phyloP scores from a whole-genome alignment of 2,329 filamentous ascomycete genomes.

The Colletotrichum eremochloae region DNA sequence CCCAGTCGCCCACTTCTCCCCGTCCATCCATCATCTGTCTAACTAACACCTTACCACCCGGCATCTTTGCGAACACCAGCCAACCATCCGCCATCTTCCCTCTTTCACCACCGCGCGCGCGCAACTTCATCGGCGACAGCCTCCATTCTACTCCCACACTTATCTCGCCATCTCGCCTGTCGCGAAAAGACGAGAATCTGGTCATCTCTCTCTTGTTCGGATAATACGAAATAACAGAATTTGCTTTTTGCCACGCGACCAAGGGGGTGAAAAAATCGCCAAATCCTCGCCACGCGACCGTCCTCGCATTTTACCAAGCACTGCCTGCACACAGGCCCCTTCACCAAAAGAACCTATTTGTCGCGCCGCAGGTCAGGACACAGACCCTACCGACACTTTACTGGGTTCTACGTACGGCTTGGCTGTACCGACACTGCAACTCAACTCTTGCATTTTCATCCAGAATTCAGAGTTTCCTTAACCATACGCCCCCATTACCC shows the following conservation, averaged over 20 bases:
- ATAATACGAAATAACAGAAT: neutral
- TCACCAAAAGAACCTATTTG: slow-evolving; percentile 33
- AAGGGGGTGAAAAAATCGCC: neutral
- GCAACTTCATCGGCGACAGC: slow-evolving; percentile 37
- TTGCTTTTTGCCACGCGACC: slow-evolving; percentile 13
- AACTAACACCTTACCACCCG: slow-evolving; percentile 29
- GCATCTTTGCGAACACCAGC: slow-evolving; percentile 40
- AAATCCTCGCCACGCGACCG: slow-evolving; percentile 23
- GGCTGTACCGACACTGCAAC: slow-evolving; percentile 39
- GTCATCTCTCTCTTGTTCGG: neutral
- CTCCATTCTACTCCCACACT: slow-evolving; percentile 26
- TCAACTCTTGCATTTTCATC: slow-evolving; percentile 41
- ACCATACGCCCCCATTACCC: slow-evolving; percentile 36
- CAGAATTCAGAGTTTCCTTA: slow-evolving; percentile 38
- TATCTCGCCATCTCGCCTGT: slow-evolving; percentile 8
- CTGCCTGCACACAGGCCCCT: slow-evolving; percentile 32
- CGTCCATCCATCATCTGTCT: slow-evolving; percentile 38
- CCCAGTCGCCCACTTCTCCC: slow-evolving; percentile 40
- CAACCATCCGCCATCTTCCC: slow-evolving; percentile 43
- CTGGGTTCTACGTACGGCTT: slow-evolving; percentile 37
- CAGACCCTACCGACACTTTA: slow-evolving; percentile 36
- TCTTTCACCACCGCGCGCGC: slow-evolving; percentile 39
- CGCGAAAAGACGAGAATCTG: slow-evolving; percentile 5
- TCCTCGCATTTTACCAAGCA: slow-evolving; percentile 31
- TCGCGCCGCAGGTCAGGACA: slow-evolving; percentile 33